These are phyloP conservation scores for Ilyonectria robusta DNA, from an alignment of 2,329 filamentous ascomycete species.

Conservation along the genomic window DNA sequence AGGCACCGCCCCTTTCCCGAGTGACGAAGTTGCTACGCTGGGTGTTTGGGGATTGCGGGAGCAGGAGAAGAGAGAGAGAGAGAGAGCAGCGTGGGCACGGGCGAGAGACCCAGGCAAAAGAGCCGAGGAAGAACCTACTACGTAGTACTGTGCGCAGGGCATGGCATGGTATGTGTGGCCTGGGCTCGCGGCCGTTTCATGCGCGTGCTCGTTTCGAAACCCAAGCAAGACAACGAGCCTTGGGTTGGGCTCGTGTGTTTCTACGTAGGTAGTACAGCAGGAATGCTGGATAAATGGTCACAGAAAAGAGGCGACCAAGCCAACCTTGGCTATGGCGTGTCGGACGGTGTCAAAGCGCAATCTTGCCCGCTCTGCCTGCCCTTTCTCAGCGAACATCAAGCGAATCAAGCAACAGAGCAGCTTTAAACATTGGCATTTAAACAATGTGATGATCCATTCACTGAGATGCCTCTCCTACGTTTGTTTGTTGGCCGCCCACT, in stretches of 20 bases:
- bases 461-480: background rate
- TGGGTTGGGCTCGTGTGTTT: too few species aligned
- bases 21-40: background rate
- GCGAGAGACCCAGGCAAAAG: background rate
- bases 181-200: slow-evolving; percentile 3
- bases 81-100: background rate
- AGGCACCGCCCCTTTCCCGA: background rate
- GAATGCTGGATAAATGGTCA: background rate
- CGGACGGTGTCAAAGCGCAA: slow-evolving; percentile 27
- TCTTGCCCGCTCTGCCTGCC: slow-evolving; percentile 25
- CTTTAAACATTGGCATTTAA: background rate
- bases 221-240: background rate
- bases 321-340: slow-evolving; percentile 23
- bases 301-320: background rate
- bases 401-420: background rate
- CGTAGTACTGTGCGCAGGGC: background rate
- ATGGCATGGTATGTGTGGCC: background rate
- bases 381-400: background rate
- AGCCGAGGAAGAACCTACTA: background rate
- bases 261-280: background rate
- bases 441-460: background rate
- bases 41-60: background rate
- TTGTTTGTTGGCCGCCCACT: background rate
- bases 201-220: slow-evolving; percentile 9
- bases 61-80: background rate